A percentile compares a stretch with the other conserved stretches of the same genome.
phyloP scores from a whole-genome alignment of 768 basidiomycete species.

The Exsudoporus frostii region DNA sequence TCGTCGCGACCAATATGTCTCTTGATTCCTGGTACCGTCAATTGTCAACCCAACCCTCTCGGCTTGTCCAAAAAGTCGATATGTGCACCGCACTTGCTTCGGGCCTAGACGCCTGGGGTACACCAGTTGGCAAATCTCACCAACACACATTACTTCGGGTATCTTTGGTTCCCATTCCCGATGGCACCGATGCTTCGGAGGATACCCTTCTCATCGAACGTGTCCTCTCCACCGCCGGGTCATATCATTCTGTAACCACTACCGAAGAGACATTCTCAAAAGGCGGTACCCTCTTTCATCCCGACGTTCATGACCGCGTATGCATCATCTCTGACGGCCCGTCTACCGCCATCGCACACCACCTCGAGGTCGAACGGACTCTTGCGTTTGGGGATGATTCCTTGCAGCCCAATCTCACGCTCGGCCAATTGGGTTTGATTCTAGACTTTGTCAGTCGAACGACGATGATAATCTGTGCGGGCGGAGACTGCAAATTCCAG shows the following conservation, averaged over 20 bases:
- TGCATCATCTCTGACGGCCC: neutral
- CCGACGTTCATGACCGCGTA: slow-evolving; percentile 9
- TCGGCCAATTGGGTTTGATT: slow-evolving; percentile 4
- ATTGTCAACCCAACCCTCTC: neutral
- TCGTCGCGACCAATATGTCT: neutral
- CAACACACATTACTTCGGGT: slow-evolving; percentile 10
- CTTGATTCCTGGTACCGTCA: slow-evolving; percentile 3
- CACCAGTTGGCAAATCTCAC: neutral
- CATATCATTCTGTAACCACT: slow-evolving; percentile 2
- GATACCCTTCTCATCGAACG: slow-evolving; percentile 14
- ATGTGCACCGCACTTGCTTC: slow-evolving; percentile 3
- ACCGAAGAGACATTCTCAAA: neutral
- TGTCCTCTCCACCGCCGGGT: slow-evolving; percentile 10
- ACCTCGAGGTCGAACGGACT: slow-evolving; percentile 10
- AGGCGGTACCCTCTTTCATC: slow-evolving; percentile 4
- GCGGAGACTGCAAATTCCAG: slow-evolving; percentile 10
- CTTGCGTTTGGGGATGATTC: neutral
- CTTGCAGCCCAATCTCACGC: neutral
- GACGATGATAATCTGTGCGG: slow-evolving; percentile 3
- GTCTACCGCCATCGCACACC: neutral
- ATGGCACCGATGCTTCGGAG: neutral
- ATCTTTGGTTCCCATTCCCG: neutral
- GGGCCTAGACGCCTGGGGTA: neutral
- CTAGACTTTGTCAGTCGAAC: slow-evolving; percentile 7
- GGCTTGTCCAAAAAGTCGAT: slow-evolving; percentile 9